Evolutionary conservation across 2,329 filamentous ascomycete species (phyloP), one percentile per base, ranked within the genome.

Genomic region (Plectosphaerella cucumerina): DNA sequence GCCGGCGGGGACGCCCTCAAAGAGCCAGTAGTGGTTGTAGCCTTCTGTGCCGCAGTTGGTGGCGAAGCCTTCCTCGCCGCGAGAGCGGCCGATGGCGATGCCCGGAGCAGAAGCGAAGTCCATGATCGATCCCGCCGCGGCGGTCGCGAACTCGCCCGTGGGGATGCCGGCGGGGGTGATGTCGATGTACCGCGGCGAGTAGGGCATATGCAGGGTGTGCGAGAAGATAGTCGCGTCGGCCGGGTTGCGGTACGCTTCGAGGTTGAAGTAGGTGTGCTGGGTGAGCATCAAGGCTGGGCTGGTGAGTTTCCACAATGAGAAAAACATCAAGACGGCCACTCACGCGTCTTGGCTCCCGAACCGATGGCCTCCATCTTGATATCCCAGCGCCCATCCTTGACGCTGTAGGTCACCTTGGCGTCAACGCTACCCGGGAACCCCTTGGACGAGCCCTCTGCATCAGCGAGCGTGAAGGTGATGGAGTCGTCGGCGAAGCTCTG

Each of bases 251-350:
- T 81, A 86, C 14, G 78, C 83, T 58, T 86, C 83, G 21, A 87
- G 73, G 66, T 86, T 86, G 78, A 84, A 86, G 73, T 86, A 87
- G 46, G 80, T 81, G 66, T 86, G 84, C 42, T 83, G 82, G 31
- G 78, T 83, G 41, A 86, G 70, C 78, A 86, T 84, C 62, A 86
- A 76, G 2, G 83, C 70, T 70, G 41, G 15, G 15, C n/a, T 6
- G 18, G 45, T 47, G 18, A 47, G 45, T n/a, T 18, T 17, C 17
- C 5, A 26, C 10, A 35, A 37, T 34, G 10, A 10, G 44, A 49
- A 31, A 33, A 18, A 26, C 12, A 23, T 21, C 35, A 3, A 9
- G 12, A 15, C 5, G 21, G 21, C 2, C n/a, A 65, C 70, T 31
- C 57, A 73, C 71, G 73, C 5, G 72, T 73, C 58, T 65, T 66